Base-by-base conservation (phyloP, 148 eudicot species). In the Drosera capensis region DNA sequence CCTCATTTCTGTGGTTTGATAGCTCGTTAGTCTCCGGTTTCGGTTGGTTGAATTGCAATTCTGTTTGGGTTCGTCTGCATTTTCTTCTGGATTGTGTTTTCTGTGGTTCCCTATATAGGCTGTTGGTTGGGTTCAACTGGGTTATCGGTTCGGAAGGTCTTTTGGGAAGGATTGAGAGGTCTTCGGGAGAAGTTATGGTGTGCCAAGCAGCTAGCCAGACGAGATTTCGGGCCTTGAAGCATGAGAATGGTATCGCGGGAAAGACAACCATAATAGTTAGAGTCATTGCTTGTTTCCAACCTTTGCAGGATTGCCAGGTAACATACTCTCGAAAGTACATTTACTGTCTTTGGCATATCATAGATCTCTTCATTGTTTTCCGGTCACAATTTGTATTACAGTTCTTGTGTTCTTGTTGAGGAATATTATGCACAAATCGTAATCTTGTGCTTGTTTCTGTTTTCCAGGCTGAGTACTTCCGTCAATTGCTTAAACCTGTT, bases 251-350 rank as follows among this genome's bases (percentile, higher is more conserved):
- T 60, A 73, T 82, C 26, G 75, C 86, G 28, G 94, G 94, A 62
- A 75, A 71, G 70, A 23, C 86, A 50, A 77, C 85, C 49, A 81
- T 81, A 39, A 75, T 75, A 62, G 86, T 82, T 75, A 82, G 78
- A 78, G 78, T 78, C 38, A 82, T 82, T 61, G 86, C 86, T 70
- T 78, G 82, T 51, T 82, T 75, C 64, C 94, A 82, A 78, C 82
- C 75, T 57, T 55, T 78, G 68, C 80, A 66, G 38, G 73, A 82
- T 56, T 82, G 94, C 75, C 86, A 82, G 86, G 94, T 82, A 50
- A n/a, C 6, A 58, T 70, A 14, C 31, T 45, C 14, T 9, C 21
- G 35, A 17, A 1, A 23, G 18, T 15, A 24, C 43, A 23, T 13
- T 12, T 23, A 1, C 45, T 19, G 18, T 14, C 14, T 26, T 19